Percentiles rank a stretch among this genome's conserved stretches.
Evolutionary conservation across 306 rosid species (phyloP).

Genomic region (Rubus idaeus): DNA sequence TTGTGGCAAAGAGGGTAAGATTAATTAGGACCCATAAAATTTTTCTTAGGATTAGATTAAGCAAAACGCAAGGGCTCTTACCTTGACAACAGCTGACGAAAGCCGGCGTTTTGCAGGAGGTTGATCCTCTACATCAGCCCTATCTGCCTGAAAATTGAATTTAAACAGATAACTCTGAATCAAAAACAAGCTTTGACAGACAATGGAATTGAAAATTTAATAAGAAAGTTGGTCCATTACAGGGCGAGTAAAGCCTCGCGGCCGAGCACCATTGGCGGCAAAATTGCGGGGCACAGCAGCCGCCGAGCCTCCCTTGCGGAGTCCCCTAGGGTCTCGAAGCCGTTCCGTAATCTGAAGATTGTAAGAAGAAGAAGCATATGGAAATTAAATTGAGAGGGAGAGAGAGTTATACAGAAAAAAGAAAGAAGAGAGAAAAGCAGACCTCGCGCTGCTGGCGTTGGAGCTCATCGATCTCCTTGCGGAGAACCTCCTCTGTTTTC

Average conservation of each 20-base stretch:
- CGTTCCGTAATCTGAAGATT: constrained; percentile 71
- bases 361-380: neutral
- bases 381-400: neutral
- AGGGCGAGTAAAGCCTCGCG: constrained; percentile 61
- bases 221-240: constrained; percentile 27
- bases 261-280: constrained; percentile 65
- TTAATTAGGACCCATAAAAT: no score
- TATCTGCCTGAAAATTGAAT: constrained; percentile 49
- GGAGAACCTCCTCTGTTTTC: constrained; percentile 81
- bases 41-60: neutral
- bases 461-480: constrained; percentile 94
- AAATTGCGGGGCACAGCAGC: constrained; percentile 62
- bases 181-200: neutral
- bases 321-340: constrained; percentile 97
- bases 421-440: neutral
- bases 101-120: constrained; percentile 76
- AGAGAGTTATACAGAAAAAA: constrained; percentile 10
- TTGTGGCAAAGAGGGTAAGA: neutral
- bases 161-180: neutral
- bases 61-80: constrained; percentile 6
- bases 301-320: constrained; percentile 61
- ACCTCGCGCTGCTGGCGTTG: constrained; percentile 97
- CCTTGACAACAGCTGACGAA: constrained; percentile 95
- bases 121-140: constrained; percentile 64
- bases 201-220: neutral